Evolutionary conservation across 2,329 filamentous ascomycete genomes (phyloP).

Genomic region (Colletotrichum sp.): DNA sequence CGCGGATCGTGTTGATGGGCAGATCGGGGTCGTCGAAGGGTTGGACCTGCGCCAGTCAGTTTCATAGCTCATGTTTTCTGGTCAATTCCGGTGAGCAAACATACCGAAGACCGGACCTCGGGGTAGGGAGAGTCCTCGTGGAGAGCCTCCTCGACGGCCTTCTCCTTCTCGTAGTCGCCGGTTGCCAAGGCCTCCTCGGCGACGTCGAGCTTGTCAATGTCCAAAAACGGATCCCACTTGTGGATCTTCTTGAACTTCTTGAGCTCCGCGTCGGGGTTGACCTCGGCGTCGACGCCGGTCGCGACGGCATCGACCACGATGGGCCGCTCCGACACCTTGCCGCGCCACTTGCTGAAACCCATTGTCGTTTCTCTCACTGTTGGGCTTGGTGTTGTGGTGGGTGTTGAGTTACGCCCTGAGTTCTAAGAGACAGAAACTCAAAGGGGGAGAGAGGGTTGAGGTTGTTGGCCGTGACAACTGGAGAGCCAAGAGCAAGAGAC

Average conservation of each 20-base stretch:
- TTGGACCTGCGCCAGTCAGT: not conserved
- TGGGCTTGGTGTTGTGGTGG: not conserved
- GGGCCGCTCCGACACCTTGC: conserved; percentile 49
- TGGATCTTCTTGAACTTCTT: conserved; percentile 54
- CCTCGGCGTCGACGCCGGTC: conserved; percentile 41
- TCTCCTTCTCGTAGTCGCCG: conserved; percentile 49
- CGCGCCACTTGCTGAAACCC: conserved; percentile 45
- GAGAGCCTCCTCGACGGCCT: conserved; percentile 48
- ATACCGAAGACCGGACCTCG: conserved; percentile 44
- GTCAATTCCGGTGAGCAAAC: not conserved
- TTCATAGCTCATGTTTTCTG: fast-evolving
- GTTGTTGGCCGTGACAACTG: not conserved
- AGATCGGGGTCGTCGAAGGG: conserved; percentile 51
- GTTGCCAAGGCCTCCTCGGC: conserved; percentile 52
- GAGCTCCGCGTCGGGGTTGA: conserved; percentile 42
- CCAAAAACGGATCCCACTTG: conserved; percentile 62
- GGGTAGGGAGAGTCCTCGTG: conserved; percentile 63
- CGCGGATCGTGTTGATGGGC: conserved; percentile 62
- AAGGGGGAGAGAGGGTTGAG: not conserved
- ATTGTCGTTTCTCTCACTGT: not conserved
- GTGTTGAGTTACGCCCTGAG: not conserved
- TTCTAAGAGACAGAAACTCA: conserved; percentile 6
- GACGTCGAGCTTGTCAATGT: conserved; percentile 55
- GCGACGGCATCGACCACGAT: conserved; percentile 38
- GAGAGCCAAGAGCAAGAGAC: not conserved